Percentiles rank a stretch among this genome's conserved stretches.
phyloP scores from a whole-genome alignment of 768 basidiomycete genomes.

The Lanmaoa pseudosensibilis region DNA sequence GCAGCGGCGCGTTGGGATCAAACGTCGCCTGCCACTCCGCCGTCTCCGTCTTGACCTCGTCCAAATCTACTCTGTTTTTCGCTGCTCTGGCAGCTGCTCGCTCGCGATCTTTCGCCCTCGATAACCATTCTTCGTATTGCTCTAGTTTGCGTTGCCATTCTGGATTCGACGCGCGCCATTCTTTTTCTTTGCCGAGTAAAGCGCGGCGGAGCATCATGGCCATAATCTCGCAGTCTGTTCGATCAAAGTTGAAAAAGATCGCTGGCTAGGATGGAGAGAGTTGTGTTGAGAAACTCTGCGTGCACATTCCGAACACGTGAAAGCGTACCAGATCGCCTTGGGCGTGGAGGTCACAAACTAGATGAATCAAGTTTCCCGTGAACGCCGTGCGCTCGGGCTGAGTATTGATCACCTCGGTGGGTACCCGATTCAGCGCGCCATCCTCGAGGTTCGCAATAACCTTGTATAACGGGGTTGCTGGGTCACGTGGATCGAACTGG shows the following conservation, averaged over 20 bases:
- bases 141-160: conserved; percentile 52
- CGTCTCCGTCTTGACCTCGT: conserved; percentile 25
- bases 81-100: conserved; percentile 41
- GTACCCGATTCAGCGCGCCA: conserved; percentile 27
- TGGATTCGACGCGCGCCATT: conserved; percentile 47
- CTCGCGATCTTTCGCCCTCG: conserved; percentile 47
- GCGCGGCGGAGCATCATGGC: conserved; percentile 36
- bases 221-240: conserved; percentile 57
- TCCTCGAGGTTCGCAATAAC: conserved; percentile 46
- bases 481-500: conserved; percentile 37
- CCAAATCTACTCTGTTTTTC: conserved; percentile 38
- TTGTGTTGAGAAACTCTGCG: neutral
- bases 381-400: conserved; percentile 36
- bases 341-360: conserved; percentile 59
- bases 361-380: conserved; percentile 44
- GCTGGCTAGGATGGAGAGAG: conserved; percentile 47
- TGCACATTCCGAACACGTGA: neutral
- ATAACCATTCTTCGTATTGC: conserved; percentile 52
- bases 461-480: conserved; percentile 33
- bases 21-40: conserved; percentile 53
- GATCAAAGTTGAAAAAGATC: conserved; percentile 67
- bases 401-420: conserved; percentile 27
- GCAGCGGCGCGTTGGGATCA: conserved; percentile 55
- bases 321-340: conserved; percentile 52
- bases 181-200: conserved; percentile 45